Evolutionary conservation across 2,329 filamentous ascomycete genomes (phyloP).

Genomic region (Alternaria brassicicola): DNA sequence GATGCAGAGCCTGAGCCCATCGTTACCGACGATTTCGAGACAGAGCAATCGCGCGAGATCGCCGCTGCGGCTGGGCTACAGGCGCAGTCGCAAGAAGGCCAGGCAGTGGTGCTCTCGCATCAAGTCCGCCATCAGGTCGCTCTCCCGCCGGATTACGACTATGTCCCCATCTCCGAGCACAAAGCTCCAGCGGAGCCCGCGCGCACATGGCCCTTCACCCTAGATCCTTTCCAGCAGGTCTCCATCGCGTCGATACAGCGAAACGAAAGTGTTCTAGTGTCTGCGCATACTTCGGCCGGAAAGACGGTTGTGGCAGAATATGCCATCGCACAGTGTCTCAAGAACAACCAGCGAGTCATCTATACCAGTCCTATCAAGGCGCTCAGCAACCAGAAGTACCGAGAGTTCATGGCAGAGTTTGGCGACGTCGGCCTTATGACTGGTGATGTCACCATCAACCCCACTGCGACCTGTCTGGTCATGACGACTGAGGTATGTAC

Average conservation of each 20-base stretch:
- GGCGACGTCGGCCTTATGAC: conserved; percentile 98
- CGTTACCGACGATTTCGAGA: conserved; percentile 92
- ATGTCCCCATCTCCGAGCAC: conserved; percentile 93
- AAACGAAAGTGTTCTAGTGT: conserved; percentile 94
- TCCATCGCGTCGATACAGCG: conserved; percentile 94
- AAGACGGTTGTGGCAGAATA: conserved; percentile 99
- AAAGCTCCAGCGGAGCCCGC: conserved; percentile 87
- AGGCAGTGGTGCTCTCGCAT: conserved; percentile 84
- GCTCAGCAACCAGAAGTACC: conserved; percentile 96
- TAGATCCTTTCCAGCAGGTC: conserved; percentile 96
- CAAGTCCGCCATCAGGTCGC: conserved; percentile 99
- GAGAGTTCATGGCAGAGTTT: conserved; percentile 94
- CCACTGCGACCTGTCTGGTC: conserved; percentile 94
- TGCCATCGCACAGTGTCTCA: conserved; percentile 94
- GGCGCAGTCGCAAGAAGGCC: conserved; percentile 66
- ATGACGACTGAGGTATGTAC: conserved; percentile 84
- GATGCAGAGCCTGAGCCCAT: conserved; percentile 75
- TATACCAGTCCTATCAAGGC: conserved; percentile 99
- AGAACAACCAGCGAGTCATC: conserved; percentile 97
- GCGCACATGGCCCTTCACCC: conserved; percentile 81
- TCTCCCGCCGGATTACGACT: conserved; percentile 90
- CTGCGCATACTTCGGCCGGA: conserved; percentile 94
- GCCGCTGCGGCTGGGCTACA: conserved; percentile 75
- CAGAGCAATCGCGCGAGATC: conserved; percentile 89
- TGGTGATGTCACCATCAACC: conserved; percentile 98